Conservation (phyloP, 106 monocot species). For the Xerophyta viscosa region DNA sequence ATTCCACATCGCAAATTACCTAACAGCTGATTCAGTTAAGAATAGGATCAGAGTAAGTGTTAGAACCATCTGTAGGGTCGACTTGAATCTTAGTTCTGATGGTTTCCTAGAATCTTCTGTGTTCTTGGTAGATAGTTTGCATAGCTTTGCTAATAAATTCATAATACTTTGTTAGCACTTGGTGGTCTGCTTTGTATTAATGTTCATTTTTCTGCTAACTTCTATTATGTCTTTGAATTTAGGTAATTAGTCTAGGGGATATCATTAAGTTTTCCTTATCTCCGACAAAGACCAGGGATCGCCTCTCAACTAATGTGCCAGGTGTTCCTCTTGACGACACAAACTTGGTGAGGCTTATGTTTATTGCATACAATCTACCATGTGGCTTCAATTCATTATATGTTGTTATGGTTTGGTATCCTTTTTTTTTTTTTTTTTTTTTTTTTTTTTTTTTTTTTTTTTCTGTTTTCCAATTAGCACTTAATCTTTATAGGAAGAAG, state of each 20-base stretch:
- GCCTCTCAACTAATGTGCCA: conserved; percentile 68
- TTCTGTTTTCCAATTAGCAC: conserved; percentile 95
- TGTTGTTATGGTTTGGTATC: neutral
- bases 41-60: too few relatives aligned
- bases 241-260: conserved; percentile 97
- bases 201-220: neutral
- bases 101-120: too few relatives aligned
- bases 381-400: too few relatives aligned
- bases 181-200: neutral
- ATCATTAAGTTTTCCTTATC: conserved; percentile 96
- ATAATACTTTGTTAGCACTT: too few relatives aligned
- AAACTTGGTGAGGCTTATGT: conserved; percentile 74
- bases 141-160: too few relatives aligned
- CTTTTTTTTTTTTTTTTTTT: neutral
- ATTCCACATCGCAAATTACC: too few relatives aligned
- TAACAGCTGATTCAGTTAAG: too few relatives aligned
- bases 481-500: conserved; percentile 90
- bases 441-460: conserved; percentile 1
- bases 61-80: too few relatives aligned
- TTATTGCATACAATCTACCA: too few relatives aligned
- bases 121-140: too few relatives aligned
- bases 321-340: conserved; percentile 88
- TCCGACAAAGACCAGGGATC: conserved; percentile 68
- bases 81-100: too few relatives aligned
- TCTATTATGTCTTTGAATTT: neutral